Evolutionary conservation across 75 land plant species (phyloP), one percentile per base, ranked within the genome.

Genomic region (Pseudotsuga menziesii): DNA sequence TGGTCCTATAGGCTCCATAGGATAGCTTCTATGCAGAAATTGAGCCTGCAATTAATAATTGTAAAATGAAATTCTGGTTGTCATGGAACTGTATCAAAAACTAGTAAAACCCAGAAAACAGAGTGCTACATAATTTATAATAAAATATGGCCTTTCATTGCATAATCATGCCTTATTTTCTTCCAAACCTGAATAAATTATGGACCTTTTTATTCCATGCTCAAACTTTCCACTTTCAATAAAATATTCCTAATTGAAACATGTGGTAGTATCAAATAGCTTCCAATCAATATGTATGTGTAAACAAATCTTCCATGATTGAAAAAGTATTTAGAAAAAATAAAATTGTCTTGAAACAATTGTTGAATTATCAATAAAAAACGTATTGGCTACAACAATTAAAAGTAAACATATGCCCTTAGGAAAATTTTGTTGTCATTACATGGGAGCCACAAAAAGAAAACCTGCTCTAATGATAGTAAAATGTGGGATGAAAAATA

Each of bases 1-100:
- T 32, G 93, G 89, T 0, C 82, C 89, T 69, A 91, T 83, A 15
- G 91, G 80, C 77, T 91, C 93, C 74, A 89, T 67, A 13, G 89
- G 83, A 73, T 84, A 91, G 78, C 87, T 87, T 71, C 84, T 79
- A 15, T 75, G 74, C 27, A 79, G 80, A 26, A 83, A 79, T 76
- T 87, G 89, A 61, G 84, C 84, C 91, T 89, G 84, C 79, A 70
- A 61, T 20, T 3, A 27, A 54, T 5, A 55, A 4, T 41, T 41
- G 12, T 39, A 6, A 8, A 69, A 39, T 20, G 4, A 36, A 39
- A 35, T 36, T 32, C 36, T 69, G 3, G 2, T 19, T 41, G 20
- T 15, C 9, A 44, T 69, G 41, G 41, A 69, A 69, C 35, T 44
- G 12, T 64, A 64, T 16, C 19, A 7, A 16, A 13, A 48, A 22